phyloP scores from a whole-genome alignment of 2,329 filamentous ascomycete species.

The Cladobotryum mycophilum region DNA sequence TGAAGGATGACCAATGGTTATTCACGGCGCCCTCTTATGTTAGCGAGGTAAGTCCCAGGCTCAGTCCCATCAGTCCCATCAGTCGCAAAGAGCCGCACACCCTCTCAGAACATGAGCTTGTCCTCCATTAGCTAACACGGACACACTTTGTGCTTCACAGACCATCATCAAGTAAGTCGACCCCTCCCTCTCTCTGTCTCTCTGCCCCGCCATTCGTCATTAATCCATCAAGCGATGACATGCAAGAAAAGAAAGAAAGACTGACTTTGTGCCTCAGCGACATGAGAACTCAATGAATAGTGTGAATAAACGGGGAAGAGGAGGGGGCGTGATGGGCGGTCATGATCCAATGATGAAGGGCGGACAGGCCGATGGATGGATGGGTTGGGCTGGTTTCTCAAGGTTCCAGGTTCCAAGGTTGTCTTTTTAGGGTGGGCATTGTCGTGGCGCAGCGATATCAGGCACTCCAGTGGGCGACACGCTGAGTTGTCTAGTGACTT shows the following conservation, averaged over 20 bases:
- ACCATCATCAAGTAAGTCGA: not conserved
- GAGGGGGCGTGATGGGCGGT: not conserved
- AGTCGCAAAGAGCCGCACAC: not conserved
- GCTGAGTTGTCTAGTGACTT: not conserved
- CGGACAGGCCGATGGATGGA: too few relatives aligned
- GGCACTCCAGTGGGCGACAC: not conserved
- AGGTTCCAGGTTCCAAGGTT: too few relatives aligned
- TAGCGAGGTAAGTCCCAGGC: not conserved
- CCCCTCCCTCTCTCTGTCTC: not conserved
- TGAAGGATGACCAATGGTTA: slow-evolving; percentile 24
- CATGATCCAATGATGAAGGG: not conserved
- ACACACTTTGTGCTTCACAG: not conserved
- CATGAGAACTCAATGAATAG: not conserved
- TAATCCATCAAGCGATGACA: too few relatives aligned
- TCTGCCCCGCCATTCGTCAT: not conserved
- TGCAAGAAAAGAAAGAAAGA: too few relatives aligned
- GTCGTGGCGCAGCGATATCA: not conserved
- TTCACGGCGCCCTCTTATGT: slow-evolving; percentile 18
- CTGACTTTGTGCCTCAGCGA: not conserved
- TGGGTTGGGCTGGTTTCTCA: too few relatives aligned
- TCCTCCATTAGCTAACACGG: too few relatives aligned
- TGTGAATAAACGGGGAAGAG: not conserved
- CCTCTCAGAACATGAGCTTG: too few relatives aligned
- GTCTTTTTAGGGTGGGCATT: not conserved
- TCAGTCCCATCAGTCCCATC: too few relatives aligned